Evolutionary conservation across 148 eudicot species (phyloP), one percentile per base, ranked within the genome.

Genomic region (Diospyros lotus): DNA sequence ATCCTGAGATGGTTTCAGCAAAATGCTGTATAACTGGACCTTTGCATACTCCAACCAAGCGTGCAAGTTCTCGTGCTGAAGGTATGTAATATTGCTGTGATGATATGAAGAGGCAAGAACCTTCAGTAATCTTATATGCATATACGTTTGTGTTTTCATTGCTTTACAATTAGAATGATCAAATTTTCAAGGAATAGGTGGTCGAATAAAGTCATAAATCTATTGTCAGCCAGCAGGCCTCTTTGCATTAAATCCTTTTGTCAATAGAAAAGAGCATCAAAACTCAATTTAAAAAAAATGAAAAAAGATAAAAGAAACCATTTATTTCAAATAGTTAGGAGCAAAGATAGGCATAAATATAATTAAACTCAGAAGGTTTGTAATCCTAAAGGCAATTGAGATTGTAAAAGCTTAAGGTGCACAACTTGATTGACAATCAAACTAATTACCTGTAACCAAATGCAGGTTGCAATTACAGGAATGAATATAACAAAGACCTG

Each of bases 1-100:
- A 83, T 59, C 93, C 93, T 0, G 93, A 80, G 48, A 89, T 76
- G 11, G 93, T 87, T 84, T 87, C 93, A 2, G 90, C 80, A 75
- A 85, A 87, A 77, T 85, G 86, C 45, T 89, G 90, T 76, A 89
- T 80, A 2, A 89, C 80, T 12, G 93, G 93, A 69, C 89, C 93
- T 84, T 85, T 78, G 62, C 84, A 82, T 62, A 87, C 80, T 66
- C 90, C 93, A 63, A 68, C 69, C 61, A 89, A 67, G 51, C 93
- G 84, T 59, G 82, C 71, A 50, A 89, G 84, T 71, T 89, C 93
- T 75, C 93, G 78, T 28, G 93, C 93, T 54, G 93, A 80, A 45
- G 84, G 87, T 66, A 89, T 69, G 69, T 89, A 89, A 60, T 81
- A 85, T 85, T 82, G 84, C 93, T 89, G 86, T 50, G 68, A 51